Evolutionary conservation across 352 stramenopile species (phyloP).

Genomic region (Phytopythium helicoides): DNA sequence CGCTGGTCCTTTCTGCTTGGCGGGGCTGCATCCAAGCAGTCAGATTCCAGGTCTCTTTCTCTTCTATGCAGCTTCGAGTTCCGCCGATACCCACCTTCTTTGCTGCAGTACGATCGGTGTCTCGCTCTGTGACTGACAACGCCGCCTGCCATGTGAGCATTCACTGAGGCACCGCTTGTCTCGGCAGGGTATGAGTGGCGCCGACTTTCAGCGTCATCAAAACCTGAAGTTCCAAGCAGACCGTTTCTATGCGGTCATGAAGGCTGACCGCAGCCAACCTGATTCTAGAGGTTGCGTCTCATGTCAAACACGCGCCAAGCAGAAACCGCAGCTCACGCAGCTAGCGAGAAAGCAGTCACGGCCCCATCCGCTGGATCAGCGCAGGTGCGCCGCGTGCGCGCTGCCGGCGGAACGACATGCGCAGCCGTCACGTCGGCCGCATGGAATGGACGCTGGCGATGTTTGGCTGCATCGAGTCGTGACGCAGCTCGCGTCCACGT

Average conservation of each 20-base stretch:
- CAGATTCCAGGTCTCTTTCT: neutral
- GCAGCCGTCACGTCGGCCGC: neutral
- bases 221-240: neutral
- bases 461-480: no score
- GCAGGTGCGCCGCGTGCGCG: no score
- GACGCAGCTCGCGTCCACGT: no score
- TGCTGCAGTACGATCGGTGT: neutral
- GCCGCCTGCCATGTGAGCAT: constrained; percentile 3
- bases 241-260: constrained; percentile 6
- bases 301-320: constrained; percentile 9
- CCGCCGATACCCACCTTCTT: neutral
- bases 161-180: neutral
- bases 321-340: neutral
- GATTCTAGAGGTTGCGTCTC: neutral
- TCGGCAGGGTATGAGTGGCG: neutral
- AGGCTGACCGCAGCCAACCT: neutral
- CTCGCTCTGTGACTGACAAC: neutral
- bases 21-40: neutral
- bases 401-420: no score
- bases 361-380: neutral
- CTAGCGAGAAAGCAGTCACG: neutral
- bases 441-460: no score
- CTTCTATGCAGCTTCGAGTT: constrained; percentile 3
- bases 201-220: neutral
- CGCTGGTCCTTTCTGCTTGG: no score